Evolutionary conservation across 306 rosid species (phyloP).

Genomic region (Lablab purpureus): DNA sequence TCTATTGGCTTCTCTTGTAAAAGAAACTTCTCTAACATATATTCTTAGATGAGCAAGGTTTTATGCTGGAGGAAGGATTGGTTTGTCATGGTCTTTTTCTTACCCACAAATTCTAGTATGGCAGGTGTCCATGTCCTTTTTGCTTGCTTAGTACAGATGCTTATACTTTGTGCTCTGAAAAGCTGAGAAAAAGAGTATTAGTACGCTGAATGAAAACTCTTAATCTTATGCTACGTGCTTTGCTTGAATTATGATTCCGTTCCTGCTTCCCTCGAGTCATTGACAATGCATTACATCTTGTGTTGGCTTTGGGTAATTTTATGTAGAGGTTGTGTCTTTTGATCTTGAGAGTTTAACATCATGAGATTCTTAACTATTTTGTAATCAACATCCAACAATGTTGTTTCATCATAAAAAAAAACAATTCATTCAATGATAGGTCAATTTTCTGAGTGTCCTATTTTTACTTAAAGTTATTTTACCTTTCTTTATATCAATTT

Average conservation of each 20-base stretch:
- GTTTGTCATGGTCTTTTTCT: neutral
- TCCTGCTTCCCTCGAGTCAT: neutral
- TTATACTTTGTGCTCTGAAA: neutral
- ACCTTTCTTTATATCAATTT: conserved; percentile 9
- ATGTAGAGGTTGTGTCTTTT: neutral
- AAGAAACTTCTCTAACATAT: neutral
- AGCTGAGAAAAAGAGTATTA: conserved; percentile 20
- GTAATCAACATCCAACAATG: neutral
- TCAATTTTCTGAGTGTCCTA: neutral
- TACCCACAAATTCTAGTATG: neutral
- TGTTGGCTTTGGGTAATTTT: conserved; percentile 11
- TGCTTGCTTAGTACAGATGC: neutral
- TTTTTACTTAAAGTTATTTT: neutral
- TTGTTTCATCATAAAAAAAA: neutral
- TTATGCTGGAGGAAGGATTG: neutral
- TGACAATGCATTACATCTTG: neutral
- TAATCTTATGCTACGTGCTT: neutral
- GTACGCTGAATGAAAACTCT: neutral
- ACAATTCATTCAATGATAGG: neutral
- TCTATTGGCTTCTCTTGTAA: conserved; percentile 1
- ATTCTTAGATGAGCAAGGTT: neutral
- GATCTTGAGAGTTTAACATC: neutral
- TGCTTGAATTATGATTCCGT: conserved; percentile 29
- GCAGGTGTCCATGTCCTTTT: neutral
- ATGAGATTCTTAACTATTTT: neutral